These are phyloP conservation scores for Talaromyces ruber DNA, from an alignment of 495 filamentous ascomycete species.

Conservation along the genomic window DNA sequence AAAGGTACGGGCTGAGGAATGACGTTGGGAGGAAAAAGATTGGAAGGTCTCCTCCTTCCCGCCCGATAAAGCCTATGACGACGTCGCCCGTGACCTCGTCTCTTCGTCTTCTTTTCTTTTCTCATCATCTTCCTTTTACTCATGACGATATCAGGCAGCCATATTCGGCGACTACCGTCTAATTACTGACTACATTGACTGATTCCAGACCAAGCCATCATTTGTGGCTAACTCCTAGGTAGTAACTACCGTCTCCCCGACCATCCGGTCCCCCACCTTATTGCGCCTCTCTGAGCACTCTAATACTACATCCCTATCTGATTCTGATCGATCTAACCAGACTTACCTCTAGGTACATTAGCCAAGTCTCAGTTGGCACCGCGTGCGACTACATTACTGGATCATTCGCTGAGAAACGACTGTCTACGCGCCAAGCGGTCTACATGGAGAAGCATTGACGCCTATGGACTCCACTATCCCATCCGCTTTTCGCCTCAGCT, in stretches of 20 bases:
- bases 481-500: neutral
- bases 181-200: neutral
- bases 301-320: neutral
- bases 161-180: neutral
- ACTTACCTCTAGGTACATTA: neutral
- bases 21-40: neutral
- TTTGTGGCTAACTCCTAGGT: neutral
- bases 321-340: neutral
- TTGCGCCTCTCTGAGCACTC: neutral
- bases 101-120: neutral
- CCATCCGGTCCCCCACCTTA: neutral
- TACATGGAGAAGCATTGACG: neutral
- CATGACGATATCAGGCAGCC: neutral
- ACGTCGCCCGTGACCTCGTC: neutral
- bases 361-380: neutral
- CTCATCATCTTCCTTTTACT: neutral
- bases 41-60: neutral
- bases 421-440: neutral
- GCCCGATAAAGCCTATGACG: neutral
- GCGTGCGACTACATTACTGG: neutral
- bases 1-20: neutral
- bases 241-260: neutral
- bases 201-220: neutral
- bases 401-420: neutral
- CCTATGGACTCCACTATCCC: neutral